Base-by-base conservation (phyloP, 257 asterid species). In the Solanum microdontum region DNA sequence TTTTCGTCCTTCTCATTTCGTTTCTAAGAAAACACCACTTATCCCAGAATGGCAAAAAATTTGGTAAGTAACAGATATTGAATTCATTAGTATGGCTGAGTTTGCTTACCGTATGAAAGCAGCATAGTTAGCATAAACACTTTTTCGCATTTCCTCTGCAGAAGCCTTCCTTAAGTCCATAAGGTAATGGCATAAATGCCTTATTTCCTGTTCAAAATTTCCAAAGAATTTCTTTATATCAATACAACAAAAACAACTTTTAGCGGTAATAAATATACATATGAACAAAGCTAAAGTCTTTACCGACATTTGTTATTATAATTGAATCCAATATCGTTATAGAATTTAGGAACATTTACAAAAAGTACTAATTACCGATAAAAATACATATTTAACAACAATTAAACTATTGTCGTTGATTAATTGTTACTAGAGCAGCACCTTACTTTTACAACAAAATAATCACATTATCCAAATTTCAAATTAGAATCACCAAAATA, bases 141-240 rank as follows among this genome's bases (percentile, higher is more conserved):
- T 95, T 89, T 91, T 97, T 13, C 98, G 92, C 98, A 95, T 97
- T 92, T 97, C 98, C 89, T 97, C 99, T 3, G 98, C 99, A 83
- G 98, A 97, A 76, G 97, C 98, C 92, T 94, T 97, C 95, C 93
- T 94, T 88, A 97, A 88, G 83, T 94, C 94, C 58, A 91, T 87
- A 13, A 97, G 98, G 93, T 94, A 91, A 36, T 88, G 84, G 92
- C 98, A 94, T 36, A 97, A 86, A 85, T 94, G 98, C 92, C 95
- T 94, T 68, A 95, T 93, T 93, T 96, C 98, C 99, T 96, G 97
- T 70, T 40, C 79, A 87, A 51, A 87, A 8, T 58, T 21, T 15
- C 69, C 58, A 30, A 24, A 68, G 4, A 23, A 33, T 39, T 64
- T 33, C 4, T 14, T 37, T 66, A 48, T 32, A 19, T 55, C 24